Conservation (phyloP, 1,284 basidiomycete genomes). For the Papiliotrema nemorosa region DNA sequence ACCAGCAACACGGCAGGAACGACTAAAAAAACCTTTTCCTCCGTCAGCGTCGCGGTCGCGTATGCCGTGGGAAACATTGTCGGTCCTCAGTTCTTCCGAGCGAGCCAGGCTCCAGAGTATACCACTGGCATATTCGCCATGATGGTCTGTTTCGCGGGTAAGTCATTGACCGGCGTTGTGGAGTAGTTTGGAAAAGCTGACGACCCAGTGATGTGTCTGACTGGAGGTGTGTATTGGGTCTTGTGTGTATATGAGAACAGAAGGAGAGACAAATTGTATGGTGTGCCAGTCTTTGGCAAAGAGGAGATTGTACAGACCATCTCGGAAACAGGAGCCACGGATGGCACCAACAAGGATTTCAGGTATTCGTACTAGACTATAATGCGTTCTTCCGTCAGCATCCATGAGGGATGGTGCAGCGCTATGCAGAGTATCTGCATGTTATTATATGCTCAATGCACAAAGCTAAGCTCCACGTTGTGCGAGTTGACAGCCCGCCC, state of each 20-base stretch:
- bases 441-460: no score
- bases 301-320: background rate
- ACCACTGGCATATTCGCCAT: background rate
- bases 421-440: no score
- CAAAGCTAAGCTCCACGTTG: no score
- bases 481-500: no score
- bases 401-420: no score
- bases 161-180: background rate
- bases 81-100: background rate
- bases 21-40: slow-evolving; percentile 1
- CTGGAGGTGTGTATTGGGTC: slow-evolving; percentile 3
- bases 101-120: background rate
- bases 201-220: slow-evolving; percentile 1
- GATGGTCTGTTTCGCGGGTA: background rate
- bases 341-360: slow-evolving; percentile 5
- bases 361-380: slow-evolving; percentile 8
- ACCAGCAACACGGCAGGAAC: background rate
- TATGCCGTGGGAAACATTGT: slow-evolving; percentile 3
- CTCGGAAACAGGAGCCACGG: background rate
- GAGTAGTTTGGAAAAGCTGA: background rate
- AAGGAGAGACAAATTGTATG: background rate
- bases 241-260: slow-evolving; percentile 1
- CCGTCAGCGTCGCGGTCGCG: slow-evolving; percentile 3
- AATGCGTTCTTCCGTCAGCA: no score
- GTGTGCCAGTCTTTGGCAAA: background rate